Evolutionary conservation across 306 rosid genomes (phyloP).

Genomic region (Rosa persica): DNA sequence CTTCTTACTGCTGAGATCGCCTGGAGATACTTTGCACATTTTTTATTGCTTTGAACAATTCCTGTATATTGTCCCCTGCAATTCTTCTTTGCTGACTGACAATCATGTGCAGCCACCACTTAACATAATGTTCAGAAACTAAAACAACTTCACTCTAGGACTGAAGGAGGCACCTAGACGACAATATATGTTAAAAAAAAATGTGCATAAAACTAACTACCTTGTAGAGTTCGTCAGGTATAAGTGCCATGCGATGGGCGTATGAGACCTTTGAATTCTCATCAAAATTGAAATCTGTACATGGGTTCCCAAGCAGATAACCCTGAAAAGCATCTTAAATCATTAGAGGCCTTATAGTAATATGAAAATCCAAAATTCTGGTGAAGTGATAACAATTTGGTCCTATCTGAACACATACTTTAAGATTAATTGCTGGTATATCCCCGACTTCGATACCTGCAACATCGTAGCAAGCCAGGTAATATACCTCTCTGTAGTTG

Average conservation of each 20-base stretch:
- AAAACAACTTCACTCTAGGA: background rate
- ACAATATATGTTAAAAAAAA: background rate
- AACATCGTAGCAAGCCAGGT: background rate
- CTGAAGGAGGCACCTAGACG: background rate
- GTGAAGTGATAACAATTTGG: background rate
- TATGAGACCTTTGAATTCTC: slow-evolving; percentile 19
- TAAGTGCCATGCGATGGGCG: slow-evolving; percentile 31
- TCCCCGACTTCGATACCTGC: slow-evolving; percentile 30
- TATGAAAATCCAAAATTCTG: background rate
- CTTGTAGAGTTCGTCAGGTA: slow-evolving; percentile 41
- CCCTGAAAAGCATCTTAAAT: slow-evolving; percentile 18
- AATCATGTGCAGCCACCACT: background rate
- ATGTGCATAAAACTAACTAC: slow-evolving; percentile 11
- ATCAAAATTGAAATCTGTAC: slow-evolving; percentile 14
- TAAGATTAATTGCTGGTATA: slow-evolving; percentile 21
- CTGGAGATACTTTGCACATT: slow-evolving; percentile 30
- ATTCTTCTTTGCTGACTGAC: slow-evolving; percentile 22
- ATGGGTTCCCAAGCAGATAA: slow-evolving; percentile 33
- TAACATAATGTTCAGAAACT: background rate
- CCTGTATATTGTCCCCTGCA: slow-evolving; percentile 33
- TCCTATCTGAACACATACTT: slow-evolving; percentile 16
- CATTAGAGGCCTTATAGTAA: background rate
- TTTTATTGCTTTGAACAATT: background rate
- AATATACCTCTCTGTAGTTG: background rate
- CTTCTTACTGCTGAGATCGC: slow-evolving; percentile 29